Evolutionary conservation across 345 rosid genomes (phyloP).

Genomic region (Eucalyptus paniculata): DNA sequence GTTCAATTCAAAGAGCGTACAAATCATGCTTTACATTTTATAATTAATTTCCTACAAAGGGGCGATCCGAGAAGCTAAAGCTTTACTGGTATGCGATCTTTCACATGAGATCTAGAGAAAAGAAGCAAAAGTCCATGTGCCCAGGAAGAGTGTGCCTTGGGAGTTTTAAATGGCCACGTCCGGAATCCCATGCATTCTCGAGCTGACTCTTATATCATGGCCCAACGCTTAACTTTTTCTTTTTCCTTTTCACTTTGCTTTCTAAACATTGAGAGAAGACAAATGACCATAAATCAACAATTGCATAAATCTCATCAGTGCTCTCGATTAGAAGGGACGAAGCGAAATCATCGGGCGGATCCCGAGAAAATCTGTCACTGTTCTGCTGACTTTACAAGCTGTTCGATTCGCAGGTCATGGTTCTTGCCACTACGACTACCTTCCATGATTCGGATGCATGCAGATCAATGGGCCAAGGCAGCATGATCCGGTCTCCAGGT

Average conservation of each 20-base stretch:
- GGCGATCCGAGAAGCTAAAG: not conserved
- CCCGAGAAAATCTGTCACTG: not conserved
- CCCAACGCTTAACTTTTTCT: not conserved
- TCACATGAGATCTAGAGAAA: not conserved
- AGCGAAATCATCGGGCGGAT: not conserved
- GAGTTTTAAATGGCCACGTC: not conserved
- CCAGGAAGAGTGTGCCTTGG: not conserved
- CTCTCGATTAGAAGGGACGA: not conserved
- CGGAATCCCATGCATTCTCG: not conserved
- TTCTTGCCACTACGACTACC: slow-evolving; percentile 1
- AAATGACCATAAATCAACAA: not conserved
- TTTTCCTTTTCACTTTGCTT: not conserved
- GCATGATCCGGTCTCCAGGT: not conserved
- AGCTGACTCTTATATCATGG: not conserved
- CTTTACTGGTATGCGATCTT: not conserved
- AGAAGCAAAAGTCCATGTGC: not conserved
- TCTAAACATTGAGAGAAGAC: not conserved
- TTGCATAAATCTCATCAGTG: not conserved
- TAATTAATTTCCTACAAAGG: not conserved
- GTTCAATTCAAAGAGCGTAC: not conserved
- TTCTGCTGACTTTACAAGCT: not conserved
- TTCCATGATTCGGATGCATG: not conserved
- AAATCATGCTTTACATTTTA: not conserved
- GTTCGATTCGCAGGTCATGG: not conserved
- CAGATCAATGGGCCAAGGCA: not conserved